These are phyloP conservation scores for Macrocystidia cucumis DNA, from an alignment of 1,284 basidiomycete genomes.

Conservation along the genomic window DNA sequence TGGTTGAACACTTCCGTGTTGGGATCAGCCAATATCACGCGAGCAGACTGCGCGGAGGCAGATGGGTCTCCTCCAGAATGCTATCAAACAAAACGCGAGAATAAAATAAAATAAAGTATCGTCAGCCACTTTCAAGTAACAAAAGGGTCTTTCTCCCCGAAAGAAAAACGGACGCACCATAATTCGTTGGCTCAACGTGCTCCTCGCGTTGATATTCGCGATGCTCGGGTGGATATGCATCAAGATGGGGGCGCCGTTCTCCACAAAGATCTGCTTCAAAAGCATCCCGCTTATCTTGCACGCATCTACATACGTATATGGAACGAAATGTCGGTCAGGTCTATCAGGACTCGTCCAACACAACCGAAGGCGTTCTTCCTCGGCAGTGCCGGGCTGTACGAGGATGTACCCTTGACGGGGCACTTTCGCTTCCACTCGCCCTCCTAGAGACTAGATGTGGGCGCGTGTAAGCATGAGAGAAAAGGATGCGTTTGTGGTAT, in stretches of 20 bases:
- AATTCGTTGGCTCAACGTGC: slow-evolving; percentile 55
- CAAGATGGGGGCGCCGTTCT: slow-evolving; percentile 49
- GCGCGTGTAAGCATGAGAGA: slow-evolving; percentile 4
- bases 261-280: slow-evolving; percentile 66
- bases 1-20: slow-evolving; percentile 64
- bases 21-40: slow-evolving; percentile 70
- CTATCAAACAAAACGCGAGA: slow-evolving; percentile 25
- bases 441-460: slow-evolving; percentile 49
- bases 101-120: too few species aligned
- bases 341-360: slow-evolving; percentile 61
- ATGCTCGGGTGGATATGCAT: slow-evolving; percentile 76
- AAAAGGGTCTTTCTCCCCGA: too few species aligned
- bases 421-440: slow-evolving; percentile 67
- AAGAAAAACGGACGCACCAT: slow-evolving; percentile 37
- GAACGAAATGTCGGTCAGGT: slow-evolving; percentile 69
- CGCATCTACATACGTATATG: slow-evolving; percentile 70
- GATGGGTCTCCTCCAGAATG: slow-evolving; percentile 72
- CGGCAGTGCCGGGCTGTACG: slow-evolving; percentile 54
- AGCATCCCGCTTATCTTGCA: slow-evolving; percentile 67
- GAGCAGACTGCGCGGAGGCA: slow-evolving; percentile 55
- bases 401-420: slow-evolving; percentile 68
- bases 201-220: slow-evolving; percentile 62
- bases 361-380: slow-evolving; percentile 61
- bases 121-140: too few species aligned
- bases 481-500: slow-evolving; percentile 4